Percentiles rank a stretch among this genome's conserved stretches.
These are phyloP conservation scores for Metschnikowia gruessii DNA, from an alignment of 805 yeast species.

Conservation along the genomic window DNA sequence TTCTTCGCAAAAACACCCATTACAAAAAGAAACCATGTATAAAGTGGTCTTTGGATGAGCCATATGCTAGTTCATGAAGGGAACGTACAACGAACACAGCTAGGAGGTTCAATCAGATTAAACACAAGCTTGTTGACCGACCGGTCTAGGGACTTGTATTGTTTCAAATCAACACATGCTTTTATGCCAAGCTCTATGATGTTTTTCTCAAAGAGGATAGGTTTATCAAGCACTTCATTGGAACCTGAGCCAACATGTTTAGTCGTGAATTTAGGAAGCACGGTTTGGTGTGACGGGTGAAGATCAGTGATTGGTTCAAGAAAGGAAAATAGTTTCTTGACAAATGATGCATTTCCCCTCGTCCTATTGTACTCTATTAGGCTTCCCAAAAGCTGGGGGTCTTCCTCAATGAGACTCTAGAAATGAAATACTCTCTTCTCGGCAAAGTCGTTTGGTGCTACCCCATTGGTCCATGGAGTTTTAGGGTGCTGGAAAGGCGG, in stretches of 20 bases:
- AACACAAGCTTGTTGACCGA: conserved; percentile 31
- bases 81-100: no score
- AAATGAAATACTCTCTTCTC: conserved; percentile 24
- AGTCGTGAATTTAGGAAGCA: conserved; percentile 21
- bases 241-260: neutral
- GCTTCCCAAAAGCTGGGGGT: conserved; percentile 30
- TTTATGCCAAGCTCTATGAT: conserved; percentile 28
- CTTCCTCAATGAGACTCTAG: conserved; percentile 23
- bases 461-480: conserved; percentile 22
- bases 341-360: conserved; percentile 20
- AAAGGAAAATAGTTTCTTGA: conserved; percentile 28
- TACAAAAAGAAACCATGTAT: no score
- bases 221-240: neutral
- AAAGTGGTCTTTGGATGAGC: no score
- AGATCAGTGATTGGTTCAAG: conserved; percentile 19
- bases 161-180: conserved; percentile 27
- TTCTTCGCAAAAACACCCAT: no score
- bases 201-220: conserved; percentile 8
- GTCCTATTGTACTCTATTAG: conserved; percentile 27
- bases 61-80: no score
- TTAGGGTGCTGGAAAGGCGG: conserved; percentile 23
- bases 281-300: conserved; percentile 3
- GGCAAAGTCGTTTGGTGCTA: conserved; percentile 3
- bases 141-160: conserved; percentile 31
- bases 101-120: conserved; percentile 14